Percentiles rank a stretch among this genome's conserved stretches.
Conservation (phyloP, 441 rosid genomes). For the Syzygium syzygioides region DNA sequence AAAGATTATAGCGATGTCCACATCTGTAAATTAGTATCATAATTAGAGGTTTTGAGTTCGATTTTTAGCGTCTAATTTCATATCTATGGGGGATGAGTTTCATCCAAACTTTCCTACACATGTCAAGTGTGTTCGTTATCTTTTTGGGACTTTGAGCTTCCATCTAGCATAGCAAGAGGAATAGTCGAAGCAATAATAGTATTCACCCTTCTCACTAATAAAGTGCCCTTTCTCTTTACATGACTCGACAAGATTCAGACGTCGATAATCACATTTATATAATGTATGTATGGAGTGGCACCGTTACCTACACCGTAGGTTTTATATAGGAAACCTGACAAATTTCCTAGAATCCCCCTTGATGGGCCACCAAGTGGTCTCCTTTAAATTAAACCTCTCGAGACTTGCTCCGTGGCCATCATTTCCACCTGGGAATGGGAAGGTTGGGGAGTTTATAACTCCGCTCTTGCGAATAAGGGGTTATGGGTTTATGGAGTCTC, state of each 20-base stretch:
- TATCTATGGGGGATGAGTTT: neutral
- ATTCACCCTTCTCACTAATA: neutral
- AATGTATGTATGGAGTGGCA: neutral
- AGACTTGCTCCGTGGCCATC: too few species aligned
- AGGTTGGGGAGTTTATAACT: too few species aligned
- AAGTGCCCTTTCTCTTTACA: neutral
- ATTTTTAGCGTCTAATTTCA: neutral
- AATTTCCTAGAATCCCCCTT: neutral
- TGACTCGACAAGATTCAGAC: neutral
- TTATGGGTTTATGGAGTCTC: too few species aligned
- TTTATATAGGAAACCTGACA: neutral
- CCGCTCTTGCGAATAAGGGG: too few species aligned
- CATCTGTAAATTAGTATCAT: neutral
- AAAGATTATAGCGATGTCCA: neutral
- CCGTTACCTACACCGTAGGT: too few species aligned
- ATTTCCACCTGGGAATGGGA: too few species aligned
- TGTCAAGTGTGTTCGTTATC: neutral
- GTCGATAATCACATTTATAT: fast-evolving
- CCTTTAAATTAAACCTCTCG: fast-evolving
- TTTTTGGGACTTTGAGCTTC: neutral
- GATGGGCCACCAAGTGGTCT: too few species aligned
- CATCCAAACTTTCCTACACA: neutral
- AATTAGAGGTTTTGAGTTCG: neutral
- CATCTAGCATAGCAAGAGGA: neutral
- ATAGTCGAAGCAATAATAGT: neutral